A percentile compares a stretch with the other conserved stretches of the same genome.
Conservation (phyloP, 352 stramenopile genomes). For the Aphanomyces astaci region DNA sequence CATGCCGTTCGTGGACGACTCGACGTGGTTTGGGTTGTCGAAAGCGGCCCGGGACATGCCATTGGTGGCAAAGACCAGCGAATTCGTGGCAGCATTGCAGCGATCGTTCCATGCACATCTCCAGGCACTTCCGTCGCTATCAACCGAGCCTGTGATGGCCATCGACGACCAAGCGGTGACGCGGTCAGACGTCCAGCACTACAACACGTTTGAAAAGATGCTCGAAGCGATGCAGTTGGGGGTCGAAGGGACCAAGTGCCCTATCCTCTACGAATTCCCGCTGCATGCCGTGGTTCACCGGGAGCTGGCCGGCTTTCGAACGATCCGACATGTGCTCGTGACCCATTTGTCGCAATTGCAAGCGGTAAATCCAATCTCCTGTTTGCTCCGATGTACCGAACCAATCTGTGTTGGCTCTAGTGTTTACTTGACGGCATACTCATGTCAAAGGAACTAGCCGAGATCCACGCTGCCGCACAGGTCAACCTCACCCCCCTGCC, state of each 20-base stretch:
- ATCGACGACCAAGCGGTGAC: background rate
- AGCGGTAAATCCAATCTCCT: background rate
- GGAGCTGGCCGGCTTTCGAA: background rate
- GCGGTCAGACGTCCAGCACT: constrained; percentile 10
- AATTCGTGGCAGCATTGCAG: background rate
- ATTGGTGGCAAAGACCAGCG: background rate
- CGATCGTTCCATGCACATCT: background rate
- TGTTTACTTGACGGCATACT: background rate
- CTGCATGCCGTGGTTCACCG: background rate
- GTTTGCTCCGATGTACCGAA: too few relatives aligned
- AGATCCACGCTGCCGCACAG: constrained; percentile 22
- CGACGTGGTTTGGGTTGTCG: constrained; percentile 9
- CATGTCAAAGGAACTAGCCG: background rate
- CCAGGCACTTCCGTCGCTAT: background rate
- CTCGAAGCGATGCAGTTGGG: background rate
- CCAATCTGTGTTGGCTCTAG: background rate
- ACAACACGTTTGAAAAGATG: constrained; percentile 10
- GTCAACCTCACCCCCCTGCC: constrained; percentile 13
- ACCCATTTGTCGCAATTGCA: background rate
- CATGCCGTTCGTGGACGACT: constrained; percentile 10
- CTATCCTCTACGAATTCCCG: background rate
- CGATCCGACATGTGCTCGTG: background rate
- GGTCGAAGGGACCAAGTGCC: background rate
- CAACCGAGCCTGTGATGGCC: background rate
- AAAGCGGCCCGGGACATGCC: background rate